Conservation (phyloP, 176 grass and related monocot genomes). For the Oryza brachyantha region DNA sequence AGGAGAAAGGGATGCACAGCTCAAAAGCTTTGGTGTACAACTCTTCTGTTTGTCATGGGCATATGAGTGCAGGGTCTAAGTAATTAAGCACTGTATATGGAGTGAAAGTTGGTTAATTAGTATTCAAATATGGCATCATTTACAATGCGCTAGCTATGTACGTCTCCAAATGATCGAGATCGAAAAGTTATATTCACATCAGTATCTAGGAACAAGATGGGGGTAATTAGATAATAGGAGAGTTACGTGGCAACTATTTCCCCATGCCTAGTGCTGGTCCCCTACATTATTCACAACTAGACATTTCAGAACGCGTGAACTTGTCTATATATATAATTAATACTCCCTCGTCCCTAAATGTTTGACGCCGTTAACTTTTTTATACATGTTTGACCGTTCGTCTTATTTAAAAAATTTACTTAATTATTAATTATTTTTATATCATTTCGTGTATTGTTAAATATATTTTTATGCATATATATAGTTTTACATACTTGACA, state of each 20-base stretch:
- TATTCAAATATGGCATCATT: background rate
- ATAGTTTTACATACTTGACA: too few relatives aligned
- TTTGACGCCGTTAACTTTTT: too few relatives aligned
- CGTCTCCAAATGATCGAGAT: background rate
- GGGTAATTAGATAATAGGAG: background rate
- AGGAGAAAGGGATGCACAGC: slow-evolving; percentile 39
- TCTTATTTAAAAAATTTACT: too few relatives aligned
- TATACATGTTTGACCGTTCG: too few relatives aligned
- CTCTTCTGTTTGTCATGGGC: slow-evolving; percentile 28
- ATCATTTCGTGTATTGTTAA: too few relatives aligned
- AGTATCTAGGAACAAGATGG: background rate
- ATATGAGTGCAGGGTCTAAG: background rate
- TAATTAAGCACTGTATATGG: background rate
- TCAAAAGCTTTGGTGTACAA: slow-evolving; percentile 26
- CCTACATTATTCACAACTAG: background rate
- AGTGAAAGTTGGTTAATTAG: background rate
- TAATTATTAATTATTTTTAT: too few relatives aligned
- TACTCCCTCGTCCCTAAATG: too few relatives aligned
- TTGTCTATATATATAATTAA: too few relatives aligned
- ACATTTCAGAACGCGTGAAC: background rate
- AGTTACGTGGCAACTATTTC: background rate
- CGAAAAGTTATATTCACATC: background rate
- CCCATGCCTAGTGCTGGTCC: background rate
- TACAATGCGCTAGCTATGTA: background rate
- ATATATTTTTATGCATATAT: too few relatives aligned